A percentile compares a stretch with the other conserved stretches of the same genome.
Conservation (phyloP, 768 basidiomycete species). For the Lentinula lateritia region DNA sequence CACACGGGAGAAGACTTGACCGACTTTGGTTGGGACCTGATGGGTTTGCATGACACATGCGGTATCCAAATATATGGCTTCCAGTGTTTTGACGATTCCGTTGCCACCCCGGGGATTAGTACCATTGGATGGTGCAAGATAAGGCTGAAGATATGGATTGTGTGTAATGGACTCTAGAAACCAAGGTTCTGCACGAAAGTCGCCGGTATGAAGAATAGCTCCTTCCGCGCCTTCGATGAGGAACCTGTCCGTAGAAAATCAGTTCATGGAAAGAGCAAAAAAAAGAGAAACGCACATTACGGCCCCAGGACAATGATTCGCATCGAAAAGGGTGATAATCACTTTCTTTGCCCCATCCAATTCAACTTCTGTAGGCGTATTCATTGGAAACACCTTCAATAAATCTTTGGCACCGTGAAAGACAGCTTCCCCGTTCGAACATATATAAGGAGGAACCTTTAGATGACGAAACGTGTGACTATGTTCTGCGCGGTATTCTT, state of each 20-base stretch:
- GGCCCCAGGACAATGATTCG: conserved; percentile 93
- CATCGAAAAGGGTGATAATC: conserved; percentile 76
- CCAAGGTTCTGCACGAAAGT: conserved; percentile 84
- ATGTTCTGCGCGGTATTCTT: conserved; percentile 44
- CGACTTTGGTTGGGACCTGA: conserved; percentile 50
- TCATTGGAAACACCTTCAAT: conserved; percentile 54
- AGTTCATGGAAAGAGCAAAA: background rate
- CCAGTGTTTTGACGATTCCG: conserved; percentile 40
- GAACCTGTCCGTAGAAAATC: conserved; percentile 50
- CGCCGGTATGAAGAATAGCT: conserved; percentile 87
- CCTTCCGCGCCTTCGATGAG: conserved; percentile 68
- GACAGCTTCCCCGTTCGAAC: conserved; percentile 41
- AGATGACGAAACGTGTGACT: conserved; percentile 64
- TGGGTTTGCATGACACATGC: conserved; percentile 51
- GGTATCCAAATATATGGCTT: conserved; percentile 84
- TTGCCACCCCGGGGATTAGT: background rate
- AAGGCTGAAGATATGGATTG: conserved; percentile 71
- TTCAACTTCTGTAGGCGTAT: conserved; percentile 59
- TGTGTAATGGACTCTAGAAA: conserved; percentile 63
- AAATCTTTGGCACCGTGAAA: conserved; percentile 61
- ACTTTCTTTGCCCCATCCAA: conserved; percentile 54
- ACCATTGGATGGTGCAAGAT: conserved; percentile 37
- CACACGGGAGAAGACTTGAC: no score
- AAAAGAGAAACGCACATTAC: conserved; percentile 60
- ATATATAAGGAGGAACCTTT: conserved; percentile 44